Evolutionary conservation across 2,329 filamentous ascomycete species (phyloP).

Genomic region (Colletotrichum sp.): DNA sequence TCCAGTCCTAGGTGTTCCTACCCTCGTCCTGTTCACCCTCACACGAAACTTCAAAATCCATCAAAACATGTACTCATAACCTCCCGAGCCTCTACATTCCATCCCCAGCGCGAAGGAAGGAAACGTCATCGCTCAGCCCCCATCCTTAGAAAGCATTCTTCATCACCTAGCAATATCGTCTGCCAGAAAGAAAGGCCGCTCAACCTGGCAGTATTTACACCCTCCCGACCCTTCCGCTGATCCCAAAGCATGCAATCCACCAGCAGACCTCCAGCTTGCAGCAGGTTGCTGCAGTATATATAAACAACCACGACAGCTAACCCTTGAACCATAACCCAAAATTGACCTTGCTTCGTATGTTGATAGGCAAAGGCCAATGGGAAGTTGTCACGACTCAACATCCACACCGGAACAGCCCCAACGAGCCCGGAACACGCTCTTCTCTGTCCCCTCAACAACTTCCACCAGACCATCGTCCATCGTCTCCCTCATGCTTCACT

Average conservation of each 20-base stretch:
- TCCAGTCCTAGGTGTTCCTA: no score
- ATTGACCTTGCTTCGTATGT: rapidly evolving
- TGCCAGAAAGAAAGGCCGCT: no score
- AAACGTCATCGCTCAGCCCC: no score
- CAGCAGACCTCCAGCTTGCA: no score
- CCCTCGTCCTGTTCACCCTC: no score
- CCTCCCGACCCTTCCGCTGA: no score
- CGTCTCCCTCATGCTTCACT: not conserved
- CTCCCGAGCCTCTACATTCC: not conserved
- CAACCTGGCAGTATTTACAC: rapidly evolving
- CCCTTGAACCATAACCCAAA: rapidly evolving
- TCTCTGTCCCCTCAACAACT: rapidly evolving
- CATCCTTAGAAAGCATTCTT: no score
- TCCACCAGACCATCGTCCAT: rapidly evolving
- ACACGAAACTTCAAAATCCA: rapidly evolving
- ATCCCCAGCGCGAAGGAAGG: not conserved
- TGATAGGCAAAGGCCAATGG: rapidly evolving
- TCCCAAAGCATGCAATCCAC: no score
- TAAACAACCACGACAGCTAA: rapidly evolving
- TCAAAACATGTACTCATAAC: not conserved
- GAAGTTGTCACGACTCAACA: rapidly evolving
- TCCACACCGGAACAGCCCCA: not conserved
- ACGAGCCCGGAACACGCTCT: rapidly evolving
- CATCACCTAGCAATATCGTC: no score
- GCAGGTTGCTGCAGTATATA: not conserved